Base-by-base conservation (phyloP, 805 yeast genomes). In the Peterozyma xylosa region DNA sequence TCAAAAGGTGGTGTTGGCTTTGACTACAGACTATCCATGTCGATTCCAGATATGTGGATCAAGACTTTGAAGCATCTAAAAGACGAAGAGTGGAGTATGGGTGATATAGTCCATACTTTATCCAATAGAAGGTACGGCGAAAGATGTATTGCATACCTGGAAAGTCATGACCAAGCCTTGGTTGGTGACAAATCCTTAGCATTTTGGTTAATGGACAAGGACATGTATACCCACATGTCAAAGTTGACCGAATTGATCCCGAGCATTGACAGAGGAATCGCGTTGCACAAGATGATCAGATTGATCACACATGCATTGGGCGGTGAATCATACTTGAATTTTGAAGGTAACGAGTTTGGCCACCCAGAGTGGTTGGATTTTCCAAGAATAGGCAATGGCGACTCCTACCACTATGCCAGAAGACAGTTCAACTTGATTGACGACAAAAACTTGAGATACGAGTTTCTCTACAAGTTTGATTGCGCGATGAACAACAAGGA, bases 291-390 rank as follows among this genome's bases (percentile, higher is more conserved):
- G 61, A 64, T 93, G 78, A 93, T 91, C 49, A 74, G 99, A 51
- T 70, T 93, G 44, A 54, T 90, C 17, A 91, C 98, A 1, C 90
- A 87, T 54, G 70, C 90, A 1, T 70, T 91, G n/a, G 98, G 98
- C 39, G 99, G 99, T 45, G 98, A 91, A 64, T 96, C 96, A 0
- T 91, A 91, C 58, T 74, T 91, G 58, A 91, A 90, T 60, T 91
- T 91, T 60, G 97, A 91, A 70, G 98, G 99, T 46, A 91, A 91
- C 57, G 99, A 91, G 65, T 91, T 93, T 67, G 99, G 99, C 14
- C 99, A 91, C 57, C 99, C 98, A 3, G 99, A 91, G 61, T 91
- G 99, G 99, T 75, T 93, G 42, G 99, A 91, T 63, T 93, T 91
- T 73, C 98, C 99, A 11, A 80, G 96, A 56, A 82, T 51, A 29